phyloP scores from a whole-genome alignment of 1,284 basidiomycete species.

The Fomitiporia mediterranea region DNA sequence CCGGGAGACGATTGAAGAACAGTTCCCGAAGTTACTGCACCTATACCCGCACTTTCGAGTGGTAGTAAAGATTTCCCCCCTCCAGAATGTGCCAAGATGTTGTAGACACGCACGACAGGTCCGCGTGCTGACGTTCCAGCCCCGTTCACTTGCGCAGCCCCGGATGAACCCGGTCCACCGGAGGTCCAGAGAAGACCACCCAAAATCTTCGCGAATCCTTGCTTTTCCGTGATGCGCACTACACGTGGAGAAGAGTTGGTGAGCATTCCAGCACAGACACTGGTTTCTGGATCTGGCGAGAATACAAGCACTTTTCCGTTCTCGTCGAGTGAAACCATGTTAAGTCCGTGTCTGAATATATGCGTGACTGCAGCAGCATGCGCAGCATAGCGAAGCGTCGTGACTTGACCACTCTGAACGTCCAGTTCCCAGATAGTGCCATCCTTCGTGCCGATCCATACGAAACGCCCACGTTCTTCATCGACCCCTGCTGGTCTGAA shows the following conservation, averaged over 20 bases:
- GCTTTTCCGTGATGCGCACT: constrained; percentile 73
- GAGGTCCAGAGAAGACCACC: constrained; percentile 80
- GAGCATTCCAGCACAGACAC: constrained; percentile 34
- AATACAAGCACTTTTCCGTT: constrained; percentile 78
- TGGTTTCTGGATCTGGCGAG: constrained; percentile 38
- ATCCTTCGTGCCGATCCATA: constrained; percentile 89
- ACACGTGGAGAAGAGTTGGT: constrained; percentile 51
- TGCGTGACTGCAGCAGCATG: constrained; percentile 66
- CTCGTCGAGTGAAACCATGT: constrained; percentile 81
- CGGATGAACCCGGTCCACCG: constrained; percentile 24
- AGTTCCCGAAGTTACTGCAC: constrained; percentile 79
- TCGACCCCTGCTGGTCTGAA: constrained; percentile 51
- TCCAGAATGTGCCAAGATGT: constrained; percentile 54
- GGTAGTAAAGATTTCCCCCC: constrained; percentile 48
- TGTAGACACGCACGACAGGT: constrained; percentile 77
- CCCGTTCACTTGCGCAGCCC: constrained; percentile 42
- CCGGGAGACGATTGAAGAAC: constrained; percentile 66
- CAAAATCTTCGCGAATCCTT: constrained; percentile 72
- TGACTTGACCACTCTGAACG: constrained; percentile 51
- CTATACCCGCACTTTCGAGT: constrained; percentile 62
- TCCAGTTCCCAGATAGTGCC: constrained; percentile 84
- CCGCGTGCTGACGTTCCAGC: constrained; percentile 39
- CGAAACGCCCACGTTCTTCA: constrained; percentile 39
- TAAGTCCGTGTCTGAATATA: constrained; percentile 64
- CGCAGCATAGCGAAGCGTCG: constrained; percentile 50